Conservation (phyloP, 352 stramenopile species). For the Pythium volutum region DNA sequence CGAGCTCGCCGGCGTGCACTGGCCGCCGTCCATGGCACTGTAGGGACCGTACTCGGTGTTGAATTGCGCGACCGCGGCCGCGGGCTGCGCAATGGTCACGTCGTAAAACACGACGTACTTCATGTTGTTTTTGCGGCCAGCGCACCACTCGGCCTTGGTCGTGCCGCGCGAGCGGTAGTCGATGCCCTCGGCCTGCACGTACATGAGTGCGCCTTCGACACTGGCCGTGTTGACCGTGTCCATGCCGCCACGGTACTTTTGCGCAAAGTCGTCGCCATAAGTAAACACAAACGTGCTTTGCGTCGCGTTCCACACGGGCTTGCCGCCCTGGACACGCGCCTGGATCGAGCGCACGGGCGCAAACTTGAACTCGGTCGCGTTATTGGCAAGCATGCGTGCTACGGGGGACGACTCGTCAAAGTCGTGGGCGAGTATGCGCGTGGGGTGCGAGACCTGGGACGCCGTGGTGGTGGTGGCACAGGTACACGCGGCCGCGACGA, state of each 20-base stretch:
- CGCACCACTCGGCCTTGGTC: conserved; percentile 22
- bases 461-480: too few relatives aligned
- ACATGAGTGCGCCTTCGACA: conserved; percentile 83
- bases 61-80: conserved; percentile 29
- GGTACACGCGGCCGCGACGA: neutral
- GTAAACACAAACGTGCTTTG: conserved; percentile 34
- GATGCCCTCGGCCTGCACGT: conserved; percentile 83
- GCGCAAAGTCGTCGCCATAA: conserved; percentile 27
- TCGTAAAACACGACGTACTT: conserved; percentile 46
- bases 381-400: neutral
- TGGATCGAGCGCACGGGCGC: conserved; percentile 43
- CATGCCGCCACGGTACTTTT: conserved; percentile 47
- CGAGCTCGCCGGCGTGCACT: conserved; percentile 38
- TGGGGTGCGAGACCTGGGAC: neutral
- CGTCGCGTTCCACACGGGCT: conserved; percentile 36
- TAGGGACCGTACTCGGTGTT: conserved; percentile 57
- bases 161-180: conserved; percentile 65
- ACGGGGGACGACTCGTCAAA: too few relatives aligned
- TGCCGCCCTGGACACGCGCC: conserved; percentile 52
- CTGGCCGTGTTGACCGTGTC: conserved; percentile 81
- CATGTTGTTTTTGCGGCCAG: conserved; percentile 41
- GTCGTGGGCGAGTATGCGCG: too few relatives aligned
- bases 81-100: conserved; percentile 30
- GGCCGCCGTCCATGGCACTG: conserved; percentile 53
- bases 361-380: neutral